phyloP scores from a whole-genome alignment of 2,329 filamentous ascomycete genomes.

The Furcasterigmium sp. region DNA sequence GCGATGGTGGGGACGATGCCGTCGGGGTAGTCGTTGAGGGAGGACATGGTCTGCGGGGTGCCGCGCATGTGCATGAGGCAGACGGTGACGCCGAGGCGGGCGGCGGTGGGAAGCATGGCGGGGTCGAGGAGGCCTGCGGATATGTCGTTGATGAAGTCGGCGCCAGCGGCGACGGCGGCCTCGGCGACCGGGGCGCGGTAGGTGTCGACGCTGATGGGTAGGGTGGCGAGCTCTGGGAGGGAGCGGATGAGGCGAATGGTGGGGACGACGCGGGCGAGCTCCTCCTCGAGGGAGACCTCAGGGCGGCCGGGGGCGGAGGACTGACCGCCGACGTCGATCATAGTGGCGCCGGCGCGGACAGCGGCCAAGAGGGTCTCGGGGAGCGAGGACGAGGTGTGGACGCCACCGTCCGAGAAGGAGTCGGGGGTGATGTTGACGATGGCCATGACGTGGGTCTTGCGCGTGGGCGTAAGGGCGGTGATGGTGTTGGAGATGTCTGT shows the following conservation, averaged over 20 bases:
- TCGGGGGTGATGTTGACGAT: slow-evolving; percentile 94
- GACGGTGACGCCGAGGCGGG: slow-evolving; percentile 71
- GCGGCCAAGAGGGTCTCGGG: slow-evolving; percentile 54
- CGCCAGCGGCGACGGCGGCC: slow-evolving; percentile 70
- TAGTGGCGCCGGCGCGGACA: slow-evolving; percentile 66
- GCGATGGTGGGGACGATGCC: slow-evolving; percentile 63
- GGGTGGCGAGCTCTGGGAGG: slow-evolving; percentile 52
- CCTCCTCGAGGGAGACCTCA: slow-evolving; percentile 66
- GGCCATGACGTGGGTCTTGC: slow-evolving; percentile 79
- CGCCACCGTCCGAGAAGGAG: slow-evolving; percentile 90
- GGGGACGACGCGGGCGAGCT: slow-evolving; percentile 72
- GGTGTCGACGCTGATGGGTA: slow-evolving; percentile 87
- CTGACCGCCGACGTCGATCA: slow-evolving; percentile 90
- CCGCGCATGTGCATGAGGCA: slow-evolving; percentile 93
- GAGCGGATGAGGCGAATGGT: slow-evolving; percentile 69
- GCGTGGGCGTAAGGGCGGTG: slow-evolving; percentile 50
- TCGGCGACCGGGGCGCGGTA: slow-evolving; percentile 82
- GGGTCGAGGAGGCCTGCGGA: slow-evolving; percentile 76
- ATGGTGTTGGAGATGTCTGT: slow-evolving; percentile 39
- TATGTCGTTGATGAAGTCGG: slow-evolving; percentile 92
- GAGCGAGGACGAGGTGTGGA: slow-evolving; percentile 51
- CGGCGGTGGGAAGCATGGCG: slow-evolving; percentile 77
- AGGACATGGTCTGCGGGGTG: slow-evolving; percentile 75
- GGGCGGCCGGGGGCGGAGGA: slow-evolving; percentile 76
- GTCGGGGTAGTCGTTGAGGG: slow-evolving; percentile 60